Percentiles rank a stretch among this genome's conserved stretches.
phyloP scores from a whole-genome alignment of 768 basidiomycete species.

The Boletus reticuloceps region DNA sequence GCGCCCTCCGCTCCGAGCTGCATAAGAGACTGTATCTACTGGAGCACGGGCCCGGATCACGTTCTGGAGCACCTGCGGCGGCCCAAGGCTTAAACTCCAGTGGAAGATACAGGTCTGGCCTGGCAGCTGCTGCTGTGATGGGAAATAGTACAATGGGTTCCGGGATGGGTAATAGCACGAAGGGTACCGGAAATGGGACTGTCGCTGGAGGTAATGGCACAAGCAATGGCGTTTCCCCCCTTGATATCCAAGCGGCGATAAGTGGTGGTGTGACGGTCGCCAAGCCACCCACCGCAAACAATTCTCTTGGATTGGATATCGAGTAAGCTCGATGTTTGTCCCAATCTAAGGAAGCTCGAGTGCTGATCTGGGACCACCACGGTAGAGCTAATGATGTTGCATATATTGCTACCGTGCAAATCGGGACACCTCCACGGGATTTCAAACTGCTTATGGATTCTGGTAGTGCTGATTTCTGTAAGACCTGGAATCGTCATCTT shows the following conservation, averaged over 20 bases:
- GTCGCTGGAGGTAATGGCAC: constrained; percentile 11
- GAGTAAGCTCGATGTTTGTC: constrained; percentile 42
- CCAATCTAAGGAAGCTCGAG: background rate
- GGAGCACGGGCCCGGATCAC: constrained; percentile 25
- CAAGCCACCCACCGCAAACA: constrained; percentile 38
- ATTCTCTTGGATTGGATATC: constrained; percentile 69
- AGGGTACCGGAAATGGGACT: constrained; percentile 6
- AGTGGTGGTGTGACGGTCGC: constrained; percentile 42
- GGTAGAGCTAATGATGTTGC: constrained; percentile 50
- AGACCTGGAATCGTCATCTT: background rate
- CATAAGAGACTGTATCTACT: constrained; percentile 40
- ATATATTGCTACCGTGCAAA: constrained; percentile 57
- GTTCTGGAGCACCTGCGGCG: background rate
- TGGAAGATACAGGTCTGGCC: constrained; percentile 9
- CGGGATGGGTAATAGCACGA: constrained; percentile 1
- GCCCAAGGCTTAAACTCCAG: constrained; percentile 5
- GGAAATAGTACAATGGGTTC: constrained; percentile 1
- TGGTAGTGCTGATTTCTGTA: constrained; percentile 64
- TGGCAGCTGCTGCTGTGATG: constrained; percentile 1
- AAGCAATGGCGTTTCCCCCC: constrained; percentile 32
- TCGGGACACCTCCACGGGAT: constrained; percentile 61
- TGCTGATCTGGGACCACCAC: background rate
- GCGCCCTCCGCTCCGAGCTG: constrained; percentile 45
- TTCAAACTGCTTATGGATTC: constrained; percentile 68
- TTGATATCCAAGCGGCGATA: constrained; percentile 36